These are phyloP conservation scores for Mycena leptocephala DNA, from an alignment of 768 basidiomycete species.

Conservation along the genomic window DNA sequence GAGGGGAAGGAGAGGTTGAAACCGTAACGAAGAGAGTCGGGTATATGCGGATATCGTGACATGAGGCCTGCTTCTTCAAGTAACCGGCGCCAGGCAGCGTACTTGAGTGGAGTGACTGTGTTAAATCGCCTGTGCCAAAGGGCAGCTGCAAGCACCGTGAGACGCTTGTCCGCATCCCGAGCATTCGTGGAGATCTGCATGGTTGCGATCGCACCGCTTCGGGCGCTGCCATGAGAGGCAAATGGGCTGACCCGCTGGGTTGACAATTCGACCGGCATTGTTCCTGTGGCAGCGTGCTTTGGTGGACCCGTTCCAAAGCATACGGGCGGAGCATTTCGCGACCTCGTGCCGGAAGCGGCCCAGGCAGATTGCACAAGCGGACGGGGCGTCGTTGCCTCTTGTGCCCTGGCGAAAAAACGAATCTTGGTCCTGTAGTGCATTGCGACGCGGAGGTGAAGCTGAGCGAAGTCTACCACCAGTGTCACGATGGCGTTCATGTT, in stretches of 20 bases:
- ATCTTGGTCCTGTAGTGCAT: neutral
- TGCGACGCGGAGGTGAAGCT: neutral
- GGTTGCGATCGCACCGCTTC: neutral
- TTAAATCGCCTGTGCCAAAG: neutral
- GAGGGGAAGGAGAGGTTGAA: neutral
- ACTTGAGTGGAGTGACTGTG: neutral
- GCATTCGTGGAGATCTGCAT: neutral
- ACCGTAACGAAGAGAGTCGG: neutral
- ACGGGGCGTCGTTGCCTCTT: slow-evolving; percentile 10
- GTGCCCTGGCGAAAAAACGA: slow-evolving; percentile 22
- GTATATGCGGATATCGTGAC: neutral
- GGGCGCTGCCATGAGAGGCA: too few species aligned
- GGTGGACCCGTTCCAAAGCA: neutral
- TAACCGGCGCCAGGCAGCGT: neutral
- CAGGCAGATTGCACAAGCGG: slow-evolving; percentile 54
- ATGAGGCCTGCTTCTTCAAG: neutral
- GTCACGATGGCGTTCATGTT: neutral
- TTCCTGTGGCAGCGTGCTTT: neutral
- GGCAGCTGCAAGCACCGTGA: neutral
- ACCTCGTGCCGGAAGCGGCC: slow-evolving; percentile 46
- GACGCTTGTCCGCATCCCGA: neutral
- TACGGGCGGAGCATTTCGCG: slow-evolving; percentile 29
- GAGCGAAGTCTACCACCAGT: neutral
- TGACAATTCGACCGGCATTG: neutral
- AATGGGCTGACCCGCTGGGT: neutral